Percentiles rank a stretch among this genome's conserved stretches.
Conservation (phyloP, 495 filamentous ascomycete genomes). For the Penicillium subrubescens region DNA sequence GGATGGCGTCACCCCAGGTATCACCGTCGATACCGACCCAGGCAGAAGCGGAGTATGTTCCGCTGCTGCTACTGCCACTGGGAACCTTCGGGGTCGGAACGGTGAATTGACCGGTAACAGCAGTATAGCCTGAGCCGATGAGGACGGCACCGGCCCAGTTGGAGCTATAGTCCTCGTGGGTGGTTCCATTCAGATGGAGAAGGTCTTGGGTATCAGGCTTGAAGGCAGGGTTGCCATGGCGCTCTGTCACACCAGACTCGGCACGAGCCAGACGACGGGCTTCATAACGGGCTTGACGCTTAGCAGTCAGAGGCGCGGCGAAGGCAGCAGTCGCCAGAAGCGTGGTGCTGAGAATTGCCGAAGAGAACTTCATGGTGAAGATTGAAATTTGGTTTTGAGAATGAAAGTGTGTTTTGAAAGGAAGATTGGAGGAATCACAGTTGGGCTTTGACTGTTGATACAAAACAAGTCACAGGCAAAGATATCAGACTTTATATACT, state of each 20-base stretch:
- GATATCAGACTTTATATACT: background rate
- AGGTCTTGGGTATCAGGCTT: slow-evolving; percentile 22
- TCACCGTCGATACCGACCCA: slow-evolving; percentile 63
- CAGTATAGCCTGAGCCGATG: slow-evolving; percentile 44
- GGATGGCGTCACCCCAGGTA: slow-evolving; percentile 53
- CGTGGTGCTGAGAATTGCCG: background rate
- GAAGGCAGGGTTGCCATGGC: slow-evolving; percentile 24
- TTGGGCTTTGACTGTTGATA: background rate
- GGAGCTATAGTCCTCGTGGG: slow-evolving; percentile 43
- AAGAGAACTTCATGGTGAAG: slow-evolving; percentile 6
- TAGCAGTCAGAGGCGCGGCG: slow-evolving; percentile 30
- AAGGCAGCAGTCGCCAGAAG: slow-evolving; percentile 7
- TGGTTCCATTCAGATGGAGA: slow-evolving; percentile 21
- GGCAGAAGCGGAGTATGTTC: slow-evolving; percentile 54
- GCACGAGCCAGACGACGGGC: slow-evolving; percentile 23
- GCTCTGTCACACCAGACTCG: background rate
- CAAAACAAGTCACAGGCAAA: no score
- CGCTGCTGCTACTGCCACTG: slow-evolving; percentile 36
- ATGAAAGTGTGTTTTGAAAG: background rate
- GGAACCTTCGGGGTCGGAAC: slow-evolving; percentile 51
- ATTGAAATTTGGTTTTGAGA: background rate
- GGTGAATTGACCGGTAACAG: slow-evolving; percentile 50
- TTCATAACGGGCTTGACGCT: slow-evolving; percentile 25
- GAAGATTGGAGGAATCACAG: background rate
- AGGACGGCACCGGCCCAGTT: slow-evolving; percentile 61